phyloP scores from a whole-genome alignment of 2,329 filamentous ascomycete species.

The Neoscytalidium dimidiatum region DNA sequence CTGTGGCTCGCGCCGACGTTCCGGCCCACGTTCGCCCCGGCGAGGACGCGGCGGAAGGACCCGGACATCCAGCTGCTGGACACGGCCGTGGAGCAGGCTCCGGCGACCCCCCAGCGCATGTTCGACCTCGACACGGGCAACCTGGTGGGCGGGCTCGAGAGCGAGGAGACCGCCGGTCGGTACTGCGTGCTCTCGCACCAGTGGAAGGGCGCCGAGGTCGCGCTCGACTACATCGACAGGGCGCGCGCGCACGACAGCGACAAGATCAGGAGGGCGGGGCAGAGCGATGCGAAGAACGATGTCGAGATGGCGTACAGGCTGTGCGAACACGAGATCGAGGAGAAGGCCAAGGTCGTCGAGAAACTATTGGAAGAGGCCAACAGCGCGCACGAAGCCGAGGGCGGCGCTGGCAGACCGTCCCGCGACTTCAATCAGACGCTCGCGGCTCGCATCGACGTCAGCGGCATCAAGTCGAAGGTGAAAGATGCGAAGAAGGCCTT shows the following conservation, averaged over 20 bases:
- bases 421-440: not conserved
- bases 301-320: not conserved
- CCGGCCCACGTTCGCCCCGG: not conserved
- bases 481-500: not conserved
- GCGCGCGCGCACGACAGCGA: not conserved
- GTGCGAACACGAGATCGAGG: not conserved
- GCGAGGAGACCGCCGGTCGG: not conserved
- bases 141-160: not conserved
- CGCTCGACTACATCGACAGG: not conserved
- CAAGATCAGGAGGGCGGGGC: not conserved
- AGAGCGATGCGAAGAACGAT: not conserved
- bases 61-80: not conserved
- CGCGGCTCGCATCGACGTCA: not conserved
- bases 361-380: not conserved
- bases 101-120: not conserved
- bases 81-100: not conserved
- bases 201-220: not conserved
- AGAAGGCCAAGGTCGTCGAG: not conserved
- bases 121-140: slow-evolving; percentile 4
- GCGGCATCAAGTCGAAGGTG: not conserved
- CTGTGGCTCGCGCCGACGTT: not conserved
- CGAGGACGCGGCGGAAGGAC: not conserved
- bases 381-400: not conserved
- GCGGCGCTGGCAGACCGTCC: not conserved
- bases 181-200: not conserved